Base-by-base conservation (phyloP, 257 asterid species). In the Primulina huaijiensis region DNA sequence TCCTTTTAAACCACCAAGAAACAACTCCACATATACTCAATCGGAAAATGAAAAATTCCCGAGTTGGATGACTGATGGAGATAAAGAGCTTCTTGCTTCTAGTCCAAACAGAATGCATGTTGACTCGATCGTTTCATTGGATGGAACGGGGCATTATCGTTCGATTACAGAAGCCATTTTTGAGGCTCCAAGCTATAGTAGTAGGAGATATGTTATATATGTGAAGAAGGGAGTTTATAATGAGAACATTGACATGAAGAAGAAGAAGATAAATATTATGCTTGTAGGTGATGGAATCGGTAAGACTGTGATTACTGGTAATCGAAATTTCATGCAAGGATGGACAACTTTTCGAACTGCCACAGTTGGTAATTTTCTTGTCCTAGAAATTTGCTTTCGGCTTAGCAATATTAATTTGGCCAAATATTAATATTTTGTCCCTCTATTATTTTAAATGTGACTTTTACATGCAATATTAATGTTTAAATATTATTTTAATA, bases 301-400 rank as follows among this genome's bases (percentile, higher is more conserved):
- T 29, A 57, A 80, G 8, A 93, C 97, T 2, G 72, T 93, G 23
- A 80, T 93, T 0, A 80, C 92, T 4, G 95, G 96, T 8, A 74
- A 68, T 59, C 79, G 99, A 35, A 93, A 90, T 73, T 90, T 93
- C 86, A 82, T 89, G 97, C 99, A 93, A 71, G 99, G 99, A 20
- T 93, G 99, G 99, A 93, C 99, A 4, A 89, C 99, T 0, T 93
- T 90, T 77, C 76, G 97, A 57, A 90, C 99, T 0, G 91, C 96
- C 6, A 93, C 99, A 1, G 83, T 93, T 35, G 99, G 99, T 93
- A 81, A 62, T 63, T 71, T 58, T 23, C 25, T 23, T 23, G 25
- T 23, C 25, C 25, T 23, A 23, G 1, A 23, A 81, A 62, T 63
- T 71, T 58, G 23, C 61, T 61, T 27, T 40, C 14, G 14, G 50